Evolutionary conservation across 192 early-diverging fungal species (phyloP), one percentile per base, ranked within the genome.

Genomic region (Chytriomyces hyalinus): DNA sequence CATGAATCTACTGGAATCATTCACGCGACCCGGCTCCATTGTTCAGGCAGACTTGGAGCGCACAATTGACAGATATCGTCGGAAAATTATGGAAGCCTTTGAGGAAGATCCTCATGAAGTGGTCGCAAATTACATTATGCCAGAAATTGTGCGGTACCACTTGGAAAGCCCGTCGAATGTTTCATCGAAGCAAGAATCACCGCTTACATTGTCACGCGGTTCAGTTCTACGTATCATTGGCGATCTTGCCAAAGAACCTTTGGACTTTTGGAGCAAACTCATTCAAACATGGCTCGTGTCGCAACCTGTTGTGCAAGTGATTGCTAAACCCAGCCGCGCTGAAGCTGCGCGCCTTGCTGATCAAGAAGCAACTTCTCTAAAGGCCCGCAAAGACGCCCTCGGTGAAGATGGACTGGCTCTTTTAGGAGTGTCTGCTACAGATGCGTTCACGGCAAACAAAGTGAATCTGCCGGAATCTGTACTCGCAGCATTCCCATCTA

Each of bases 51-150:
- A 75, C 15, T 80, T 88, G 59, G 48, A 51, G 11, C 24, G 77
- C 3, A 73, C 77, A 3, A 63, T 86, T n/a, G 60, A 63, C n/a
- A 65, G 83, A 8, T 82, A 84, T 70, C 80, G 86, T 24, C 60
- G 75, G 0, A 86, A 90, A 49, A 87, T 93, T 17, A 11, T 81
- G 24, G 84, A 89, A 28, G 90, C 87, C 28, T 76, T 94, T 9
- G 79, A 88, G 69, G 91, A 92, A 36, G 86, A 90, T 61, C 92
- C 93, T 20, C 85, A 88, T 49, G 92, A 92, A 67, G 80, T 82
- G 7, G 84, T 92, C 9, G 82, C 89, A 7, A 85, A 79, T 8
- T 87, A 90, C 60, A 79, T 86, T 10, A 53, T 86, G 48, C 78
- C 79, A 48, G 84, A 90, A 43, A 86, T 91, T 53, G 62, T 85